Evolutionary conservation across 345 rosid genomes (phyloP), one percentile per base, ranked within the genome.

Genomic region (Erodium maritimum): DNA sequence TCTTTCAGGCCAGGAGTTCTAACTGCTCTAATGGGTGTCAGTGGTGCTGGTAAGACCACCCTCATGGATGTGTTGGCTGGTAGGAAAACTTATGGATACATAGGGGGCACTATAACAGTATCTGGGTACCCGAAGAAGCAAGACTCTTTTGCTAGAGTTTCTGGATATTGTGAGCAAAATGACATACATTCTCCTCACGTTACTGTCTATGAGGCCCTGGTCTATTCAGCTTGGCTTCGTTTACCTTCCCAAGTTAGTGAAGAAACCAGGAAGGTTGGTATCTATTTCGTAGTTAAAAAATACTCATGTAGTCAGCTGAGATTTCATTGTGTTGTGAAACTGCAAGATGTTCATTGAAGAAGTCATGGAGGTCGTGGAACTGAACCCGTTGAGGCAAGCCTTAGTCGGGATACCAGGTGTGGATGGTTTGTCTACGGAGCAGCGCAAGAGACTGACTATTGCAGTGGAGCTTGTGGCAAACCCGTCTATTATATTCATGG

Each of bases 111-210:
- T 20, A 51, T 51, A 5, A 51, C 5, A 17, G 17, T 51, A 0
- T 51, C 54, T n/a, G 54, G 54, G 4, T 51, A 51, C 54, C 54
- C 54, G 9, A 51, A 51, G 54, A 51, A 51, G 20, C 54, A 51
- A 51, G 54, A 3, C 19, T 17, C 54, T 1, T 51, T 51, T n/a
- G 54, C 54, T n/a, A 19, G 54, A 19, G 54, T 51, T 19, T 17
- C 54, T 51, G 54, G 54, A 0, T 51, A 51, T 20, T 51, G 54
- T n/a, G 54, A 51, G 17, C 54, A 51, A 17, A 51, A 17, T n/a
- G 54, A 51, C 54, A 51, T 51, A 5, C 54, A 51, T 20, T 51
- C 54, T 19, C 19, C 54, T 51, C 21, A 51, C n/a, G 54, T 51
- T 51, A 51, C 54, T n/a, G 54, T 51, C 21, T 51, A 51, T 20